Conservation (phyloP, 208 protist species). For the Tritrichomonas foetus region DNA sequence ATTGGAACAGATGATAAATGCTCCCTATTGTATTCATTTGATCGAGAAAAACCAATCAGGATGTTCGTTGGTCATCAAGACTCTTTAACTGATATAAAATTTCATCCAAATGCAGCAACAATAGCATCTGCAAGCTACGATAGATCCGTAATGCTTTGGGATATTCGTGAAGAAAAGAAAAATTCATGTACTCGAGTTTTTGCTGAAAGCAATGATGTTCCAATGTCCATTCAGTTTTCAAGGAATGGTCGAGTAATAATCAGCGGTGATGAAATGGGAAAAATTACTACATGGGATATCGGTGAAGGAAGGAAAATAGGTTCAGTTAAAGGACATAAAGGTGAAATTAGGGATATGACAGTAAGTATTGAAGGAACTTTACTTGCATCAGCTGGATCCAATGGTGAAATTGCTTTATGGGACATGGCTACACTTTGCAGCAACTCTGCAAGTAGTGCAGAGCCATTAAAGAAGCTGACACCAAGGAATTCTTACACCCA, state of each 20-base stretch:
- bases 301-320: background rate
- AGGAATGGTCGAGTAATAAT: background rate
- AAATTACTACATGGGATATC: background rate
- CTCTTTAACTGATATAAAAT: background rate
- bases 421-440: background rate
- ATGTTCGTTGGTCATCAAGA: background rate
- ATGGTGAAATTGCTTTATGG: background rate
- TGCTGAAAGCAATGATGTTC: background rate
- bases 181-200: background rate
- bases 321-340: background rate
- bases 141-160: background rate
- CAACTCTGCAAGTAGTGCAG: background rate
- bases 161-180: background rate
- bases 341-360: background rate
- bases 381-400: background rate
- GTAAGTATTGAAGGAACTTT: conserved; percentile 10
- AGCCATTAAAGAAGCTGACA: background rate
- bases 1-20: background rate
- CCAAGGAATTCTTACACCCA: background rate
- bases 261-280: background rate
- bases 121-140: background rate
- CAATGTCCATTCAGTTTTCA: background rate
- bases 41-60: background rate
- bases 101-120: background rate
- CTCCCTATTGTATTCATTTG: background rate